Evolutionary conservation across 2,329 filamentous ascomycete genomes (phyloP), one percentile per base, ranked within the genome.

Genomic region (Alternaria rosae): DNA sequence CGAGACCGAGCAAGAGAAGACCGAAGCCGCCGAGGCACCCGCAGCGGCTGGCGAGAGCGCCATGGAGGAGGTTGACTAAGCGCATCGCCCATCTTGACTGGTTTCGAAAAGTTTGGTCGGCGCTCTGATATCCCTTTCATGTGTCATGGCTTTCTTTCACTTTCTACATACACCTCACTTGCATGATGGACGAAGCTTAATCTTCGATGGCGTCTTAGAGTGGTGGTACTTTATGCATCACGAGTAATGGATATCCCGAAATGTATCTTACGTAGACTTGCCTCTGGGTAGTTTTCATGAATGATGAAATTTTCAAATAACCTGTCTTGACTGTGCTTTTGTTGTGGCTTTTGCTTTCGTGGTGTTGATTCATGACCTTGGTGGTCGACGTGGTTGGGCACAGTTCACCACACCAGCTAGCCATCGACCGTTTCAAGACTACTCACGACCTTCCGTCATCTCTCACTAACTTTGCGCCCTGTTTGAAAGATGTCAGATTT

Each of bases 21-120:
- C 86, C 64, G 68, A 71, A 38, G 51, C 59, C 58, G 85, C 85
- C 64, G 87, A 88, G 68, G 82, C 89, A 60, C 85, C 88, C 59
- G 84, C 89, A 74, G 86, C 86, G 61, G 85, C 91, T 70, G 91
- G 90, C 75, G 93, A 97, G 89, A 96, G 91, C 85, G 91, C 94
- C 82, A 99, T 99, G 95, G 95, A 99, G 90, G 95, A 99, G 89
- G 95, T 99, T 81, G 95, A 99, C 88, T 99, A 97, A 73, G 67
- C 68, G 70, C 53, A 64, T 74, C 62, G 61, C 65, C 64, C 57
- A 64, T 69, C 57, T 67, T 62, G 57, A 56, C 67, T 64, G 70
- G 51, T 72, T 74, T 74, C 70, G 70, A 77, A 76, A 77, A 78
- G 72, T 76, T 75, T 69, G 70, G 68, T 71, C 67, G 77, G 75